These are phyloP conservation scores for Penicillium subrubescens DNA, from an alignment of 495 filamentous ascomycete species.

Conservation along the genomic window DNA sequence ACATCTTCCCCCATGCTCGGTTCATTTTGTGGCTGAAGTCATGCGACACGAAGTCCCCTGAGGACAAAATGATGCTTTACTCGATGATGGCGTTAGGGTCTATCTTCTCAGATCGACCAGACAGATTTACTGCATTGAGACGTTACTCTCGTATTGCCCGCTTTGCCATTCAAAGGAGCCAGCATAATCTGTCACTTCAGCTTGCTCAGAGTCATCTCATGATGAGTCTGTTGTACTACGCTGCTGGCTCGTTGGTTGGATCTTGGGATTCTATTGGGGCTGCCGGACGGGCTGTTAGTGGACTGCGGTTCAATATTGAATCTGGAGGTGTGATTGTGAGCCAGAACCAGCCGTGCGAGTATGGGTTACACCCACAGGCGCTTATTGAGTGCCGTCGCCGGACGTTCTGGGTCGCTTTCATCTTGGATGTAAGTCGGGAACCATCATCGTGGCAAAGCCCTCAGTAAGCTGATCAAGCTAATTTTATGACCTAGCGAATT, in stretches of 20 bases:
- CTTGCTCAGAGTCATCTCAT: slow-evolving; percentile 64
- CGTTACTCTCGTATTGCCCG: slow-evolving; percentile 59
- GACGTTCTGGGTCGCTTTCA: slow-evolving; percentile 67
- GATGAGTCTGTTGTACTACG: slow-evolving; percentile 65
- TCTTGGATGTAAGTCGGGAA: slow-evolving; percentile 57
- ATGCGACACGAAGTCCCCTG: slow-evolving; percentile 55
- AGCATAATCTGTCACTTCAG: slow-evolving; percentile 56
- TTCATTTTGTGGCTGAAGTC: slow-evolving; percentile 57
- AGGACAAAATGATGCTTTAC: slow-evolving; percentile 73
- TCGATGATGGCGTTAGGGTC: slow-evolving; percentile 61
- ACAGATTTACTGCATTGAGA: slow-evolving; percentile 45
- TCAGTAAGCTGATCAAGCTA: slow-evolving; percentile 5
- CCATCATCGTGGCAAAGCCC: not conserved
- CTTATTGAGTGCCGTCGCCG: slow-evolving; percentile 66
- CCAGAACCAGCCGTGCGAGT: slow-evolving; percentile 49
- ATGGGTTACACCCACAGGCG: slow-evolving; percentile 57
- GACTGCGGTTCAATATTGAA: slow-evolving; percentile 63
- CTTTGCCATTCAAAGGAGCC: slow-evolving; percentile 55
- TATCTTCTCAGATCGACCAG: slow-evolving; percentile 58
- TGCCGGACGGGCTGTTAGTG: slow-evolving; percentile 58
- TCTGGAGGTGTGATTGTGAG: slow-evolving; percentile 52
- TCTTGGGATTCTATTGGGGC: slow-evolving; percentile 62
- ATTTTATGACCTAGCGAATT: slow-evolving; percentile 45
- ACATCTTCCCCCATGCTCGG: slow-evolving; percentile 57
- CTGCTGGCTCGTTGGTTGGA: slow-evolving; percentile 52